These are phyloP conservation scores for Zygnema circumcarinatum DNA, from an alignment of 139 green algal species.

Conservation along the genomic window DNA sequence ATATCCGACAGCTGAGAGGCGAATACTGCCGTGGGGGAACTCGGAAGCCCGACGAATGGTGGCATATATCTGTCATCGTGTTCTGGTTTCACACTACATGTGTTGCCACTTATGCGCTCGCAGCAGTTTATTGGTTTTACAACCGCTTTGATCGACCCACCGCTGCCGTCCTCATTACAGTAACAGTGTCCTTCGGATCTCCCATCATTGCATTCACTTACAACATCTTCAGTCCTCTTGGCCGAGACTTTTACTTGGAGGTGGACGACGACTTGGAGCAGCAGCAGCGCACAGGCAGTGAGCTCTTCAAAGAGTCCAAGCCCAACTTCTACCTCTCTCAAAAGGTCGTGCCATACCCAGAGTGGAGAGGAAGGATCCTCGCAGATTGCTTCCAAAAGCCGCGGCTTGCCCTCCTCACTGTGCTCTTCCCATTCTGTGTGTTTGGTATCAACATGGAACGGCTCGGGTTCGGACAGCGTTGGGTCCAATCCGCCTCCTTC, in stretches of 20 bases:
- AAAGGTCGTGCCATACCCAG: background rate
- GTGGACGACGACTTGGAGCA: background rate
- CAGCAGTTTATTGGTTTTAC: constrained; percentile 31
- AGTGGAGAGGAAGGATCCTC: constrained; percentile 8
- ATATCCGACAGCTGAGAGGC: constrained; percentile 13
- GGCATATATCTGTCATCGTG: constrained; percentile 37
- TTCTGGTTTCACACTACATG: constrained; percentile 38
- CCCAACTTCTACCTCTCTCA: background rate
- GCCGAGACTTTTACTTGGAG: background rate
- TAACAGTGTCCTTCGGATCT: constrained; percentile 6
- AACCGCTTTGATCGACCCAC: constrained; percentile 6
- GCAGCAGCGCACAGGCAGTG: background rate
- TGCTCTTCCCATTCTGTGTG: constrained; percentile 30
- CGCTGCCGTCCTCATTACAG: background rate
- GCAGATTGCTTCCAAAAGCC: constrained; percentile 12
- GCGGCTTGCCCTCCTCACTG: background rate
- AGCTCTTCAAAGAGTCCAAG: constrained; percentile 1
- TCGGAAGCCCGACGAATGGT: constrained; percentile 48
- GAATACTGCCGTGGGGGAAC: constrained; percentile 19
- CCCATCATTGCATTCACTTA: constrained; percentile 19
- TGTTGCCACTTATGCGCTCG: constrained; percentile 40
- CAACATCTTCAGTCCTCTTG: constrained; percentile 38
- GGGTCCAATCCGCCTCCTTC: constrained; percentile 31
- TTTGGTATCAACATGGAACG: constrained; percentile 28
- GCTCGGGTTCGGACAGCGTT: constrained; percentile 22